Conservation (phyloP, 805 yeast genomes). For the Barnettozyma californica region DNA sequence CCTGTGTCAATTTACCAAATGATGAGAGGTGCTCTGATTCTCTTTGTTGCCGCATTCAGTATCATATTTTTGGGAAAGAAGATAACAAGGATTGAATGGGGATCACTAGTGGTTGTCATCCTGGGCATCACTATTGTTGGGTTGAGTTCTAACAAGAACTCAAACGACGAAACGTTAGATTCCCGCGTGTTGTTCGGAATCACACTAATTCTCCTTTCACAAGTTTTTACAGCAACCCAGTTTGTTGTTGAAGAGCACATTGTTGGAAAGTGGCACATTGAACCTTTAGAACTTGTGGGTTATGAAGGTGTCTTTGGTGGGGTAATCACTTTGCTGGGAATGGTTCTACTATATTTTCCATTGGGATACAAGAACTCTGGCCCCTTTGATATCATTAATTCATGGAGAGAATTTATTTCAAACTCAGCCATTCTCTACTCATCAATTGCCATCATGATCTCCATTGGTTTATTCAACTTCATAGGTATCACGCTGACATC, state of each 20-base stretch:
- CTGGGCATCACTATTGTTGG: constrained; percentile 72
- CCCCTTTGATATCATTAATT: constrained; percentile 47
- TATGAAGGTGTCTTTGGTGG: constrained; percentile 71
- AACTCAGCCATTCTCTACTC: constrained; percentile 40
- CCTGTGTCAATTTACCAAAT: constrained; percentile 82
- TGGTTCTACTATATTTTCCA: constrained; percentile 39
- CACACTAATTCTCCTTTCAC: constrained; percentile 51
- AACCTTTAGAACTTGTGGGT: constrained; percentile 64
- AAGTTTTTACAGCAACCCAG: constrained; percentile 66
- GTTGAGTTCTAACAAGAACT: constrained; percentile 48
- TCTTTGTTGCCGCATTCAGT: constrained; percentile 70
- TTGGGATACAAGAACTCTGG: constrained; percentile 36
- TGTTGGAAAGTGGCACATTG: constrained; percentile 44
- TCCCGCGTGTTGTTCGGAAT: constrained; percentile 49
- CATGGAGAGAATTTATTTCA: constrained; percentile 44
- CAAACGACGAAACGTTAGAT: constrained; percentile 5
- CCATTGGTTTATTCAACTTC: constrained; percentile 67
- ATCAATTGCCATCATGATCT: constrained; percentile 62
- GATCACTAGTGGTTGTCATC: constrained; percentile 55
- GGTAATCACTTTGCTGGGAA: constrained; percentile 35
- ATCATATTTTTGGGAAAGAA: constrained; percentile 52
- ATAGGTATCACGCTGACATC: constrained; percentile 69
- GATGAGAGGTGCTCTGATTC: constrained; percentile 75
- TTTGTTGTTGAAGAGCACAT: constrained; percentile 76
- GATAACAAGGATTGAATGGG: constrained; percentile 63